phyloP scores from a whole-genome alignment of 805 yeast genomes.

The Ogataea henricii region DNA sequence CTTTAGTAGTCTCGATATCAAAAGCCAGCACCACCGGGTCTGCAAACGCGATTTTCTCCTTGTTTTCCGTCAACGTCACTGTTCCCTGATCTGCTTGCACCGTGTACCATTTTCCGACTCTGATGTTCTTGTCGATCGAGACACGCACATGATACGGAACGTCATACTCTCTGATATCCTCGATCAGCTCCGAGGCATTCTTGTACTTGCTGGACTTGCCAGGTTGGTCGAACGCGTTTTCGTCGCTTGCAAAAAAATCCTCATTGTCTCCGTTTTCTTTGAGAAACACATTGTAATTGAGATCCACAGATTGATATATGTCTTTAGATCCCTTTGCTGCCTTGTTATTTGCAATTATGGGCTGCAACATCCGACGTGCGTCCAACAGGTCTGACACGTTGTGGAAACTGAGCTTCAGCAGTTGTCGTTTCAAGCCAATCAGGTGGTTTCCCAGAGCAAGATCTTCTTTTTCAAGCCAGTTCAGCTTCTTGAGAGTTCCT shows the following conservation, averaged over 20 bases:
- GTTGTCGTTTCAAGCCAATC: conserved; percentile 65
- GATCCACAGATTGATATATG: conserved; percentile 60
- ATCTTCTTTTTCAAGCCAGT: conserved; percentile 72
- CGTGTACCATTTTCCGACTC: conserved; percentile 96
- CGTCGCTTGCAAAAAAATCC: conserved; percentile 18
- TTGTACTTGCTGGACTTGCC: conserved; percentile 22
- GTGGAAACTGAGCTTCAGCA: conserved; percentile 71
- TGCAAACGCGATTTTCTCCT: conserved; percentile 86
- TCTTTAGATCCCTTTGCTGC: conserved; percentile 62
- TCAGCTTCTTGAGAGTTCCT: conserved; percentile 54
- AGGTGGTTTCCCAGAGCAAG: conserved; percentile 82
- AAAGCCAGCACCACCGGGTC: conserved; percentile 96
- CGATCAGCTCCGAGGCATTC: conserved; percentile 66
- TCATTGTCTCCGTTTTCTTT: conserved; percentile 36
- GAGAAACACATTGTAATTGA: conserved; percentile 36
- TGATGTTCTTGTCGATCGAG: conserved; percentile 80
- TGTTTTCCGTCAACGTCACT: conserved; percentile 56
- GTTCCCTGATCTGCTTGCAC: conserved; percentile 66
- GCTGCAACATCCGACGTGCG: conserved; percentile 69
- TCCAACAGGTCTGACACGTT: conserved; percentile 72
- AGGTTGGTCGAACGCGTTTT: conserved; percentile 23
- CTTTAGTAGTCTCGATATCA: conserved; percentile 97
- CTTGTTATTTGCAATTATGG: conserved; percentile 70
- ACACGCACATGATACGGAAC: conserved; percentile 97
- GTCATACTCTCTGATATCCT: conserved; percentile 89